These are phyloP conservation scores for Pelargonium cotyledonis DNA, from an alignment of 441 rosid species.

Conservation along the genomic window DNA sequence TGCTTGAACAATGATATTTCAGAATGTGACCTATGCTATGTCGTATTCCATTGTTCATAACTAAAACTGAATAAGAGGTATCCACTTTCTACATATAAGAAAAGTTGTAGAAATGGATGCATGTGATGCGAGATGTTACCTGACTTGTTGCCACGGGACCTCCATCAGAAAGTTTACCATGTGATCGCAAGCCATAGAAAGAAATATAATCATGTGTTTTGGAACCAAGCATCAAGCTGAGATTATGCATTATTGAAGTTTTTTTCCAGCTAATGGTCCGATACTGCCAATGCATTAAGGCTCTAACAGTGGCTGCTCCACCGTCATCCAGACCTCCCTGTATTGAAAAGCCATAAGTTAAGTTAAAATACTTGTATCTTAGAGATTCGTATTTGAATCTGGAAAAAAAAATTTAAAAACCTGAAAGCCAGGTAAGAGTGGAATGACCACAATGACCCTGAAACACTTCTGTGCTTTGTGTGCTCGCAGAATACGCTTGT, in stretches of 20 bases:
- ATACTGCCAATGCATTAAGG: slow-evolving; percentile 99
- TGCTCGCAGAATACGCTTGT: slow-evolving; percentile 74
- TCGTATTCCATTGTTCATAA: too few species aligned
- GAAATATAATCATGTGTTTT: slow-evolving; percentile 79
- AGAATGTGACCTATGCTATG: neutral
- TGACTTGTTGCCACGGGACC: slow-evolving; percentile 95
- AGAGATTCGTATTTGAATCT: slow-evolving; percentile 10
- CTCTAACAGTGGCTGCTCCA: slow-evolving; percentile 98
- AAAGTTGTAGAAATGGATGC: slow-evolving; percentile 4
- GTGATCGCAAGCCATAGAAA: slow-evolving; percentile 87
- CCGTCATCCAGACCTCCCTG: slow-evolving; percentile 97
- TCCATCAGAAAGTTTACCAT: slow-evolving; percentile 74
- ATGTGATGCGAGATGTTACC: slow-evolving; percentile 35
- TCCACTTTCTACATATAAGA: neutral
- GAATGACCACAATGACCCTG: slow-evolving; percentile 86
- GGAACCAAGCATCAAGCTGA: slow-evolving; percentile 63
- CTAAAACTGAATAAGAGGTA: neutral
- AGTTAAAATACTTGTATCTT: neutral
- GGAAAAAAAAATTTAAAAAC: slow-evolving; percentile 29
- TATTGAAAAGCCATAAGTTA: slow-evolving; percentile 16
- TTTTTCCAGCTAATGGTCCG: slow-evolving; percentile 92
- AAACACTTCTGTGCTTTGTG: slow-evolving; percentile 77
- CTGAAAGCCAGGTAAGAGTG: slow-evolving; percentile 98
- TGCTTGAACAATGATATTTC: slow-evolving; percentile 26
- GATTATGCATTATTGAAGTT: slow-evolving; percentile 76